Evolutionary conservation across 2,329 filamentous ascomycete genomes (phyloP), one percentile per base, ranked within the genome.

Genomic region (Achaetomium macrosporum): DNA sequence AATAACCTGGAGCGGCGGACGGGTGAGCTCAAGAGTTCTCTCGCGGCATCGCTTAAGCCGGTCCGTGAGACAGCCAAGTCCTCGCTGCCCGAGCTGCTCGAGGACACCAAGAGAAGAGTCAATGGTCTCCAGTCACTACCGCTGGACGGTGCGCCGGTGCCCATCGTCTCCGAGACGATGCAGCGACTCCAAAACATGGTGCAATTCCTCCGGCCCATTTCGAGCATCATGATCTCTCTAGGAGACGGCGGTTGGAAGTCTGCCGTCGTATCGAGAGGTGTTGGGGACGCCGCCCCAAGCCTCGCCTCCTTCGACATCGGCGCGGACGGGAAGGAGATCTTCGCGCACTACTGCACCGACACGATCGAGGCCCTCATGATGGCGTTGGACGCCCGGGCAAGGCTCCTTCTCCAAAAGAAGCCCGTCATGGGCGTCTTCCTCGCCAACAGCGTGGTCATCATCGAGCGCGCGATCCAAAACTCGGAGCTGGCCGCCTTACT

Each of bases 221-320:
- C 88, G 2, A 92, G 88, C 55, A 89, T 99, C 61, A 84, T 99
- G 76, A 84, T 93, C 29, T 96, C 91, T 0, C 73, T 99, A 10
- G 93, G 93, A 16, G 91, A 97, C 63, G 90, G 91, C 1, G 92
- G 92, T 35, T 99, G 93, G 93, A 83, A 81, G 56, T 76, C 77
- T 3, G 73, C 69, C 17, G 69, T 72, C 10, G 71, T 74, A 30
- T 71, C 74, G 15, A 73, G 76, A 40, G 73, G 78, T 11, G 78
- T 79, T 7, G 75, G 74, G 5, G 82, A 87, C 40, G 79, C 79
- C 29, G 79, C 85, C 17, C 85, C 87, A 0, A 88, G 85, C 47
- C 75, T 90, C 30, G 82, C 83, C 12, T 87, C 88, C 0, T 89
- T 95, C 64, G 92, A 97, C 64, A 84, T 96, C 33, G 85, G 88